Percentiles rank a stretch among this genome's conserved stretches.
Evolutionary conservation across 192 early-diverging fungal genomes (phyloP).

Genomic region (Coemansia sp.): DNA sequence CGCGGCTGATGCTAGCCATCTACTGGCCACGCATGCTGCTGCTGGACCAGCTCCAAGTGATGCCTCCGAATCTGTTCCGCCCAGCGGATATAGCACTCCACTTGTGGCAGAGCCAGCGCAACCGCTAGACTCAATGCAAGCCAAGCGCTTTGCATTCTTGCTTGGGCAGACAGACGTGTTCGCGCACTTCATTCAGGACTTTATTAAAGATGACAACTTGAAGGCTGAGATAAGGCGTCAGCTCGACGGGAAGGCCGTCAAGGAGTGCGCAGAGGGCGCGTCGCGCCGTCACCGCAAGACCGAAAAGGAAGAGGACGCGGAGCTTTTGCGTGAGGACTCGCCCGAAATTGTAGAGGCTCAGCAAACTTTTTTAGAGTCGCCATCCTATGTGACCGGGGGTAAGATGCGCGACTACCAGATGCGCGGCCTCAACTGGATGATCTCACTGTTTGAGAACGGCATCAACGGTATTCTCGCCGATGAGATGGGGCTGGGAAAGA

Average conservation of each 20-base stretch:
- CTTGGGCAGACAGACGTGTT: constrained; percentile 71
- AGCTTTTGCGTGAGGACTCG: constrained; percentile 79
- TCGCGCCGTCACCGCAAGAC: constrained; percentile 88
- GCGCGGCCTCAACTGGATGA: constrained; percentile 97
- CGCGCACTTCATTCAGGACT: constrained; percentile 64
- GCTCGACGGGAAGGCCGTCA: constrained; percentile 44
- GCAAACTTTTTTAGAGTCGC: constrained; percentile 86
- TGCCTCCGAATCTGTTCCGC: constrained; percentile 41
- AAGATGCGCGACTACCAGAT: constrained; percentile 94
- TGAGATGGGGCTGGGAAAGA: constrained; percentile 98
- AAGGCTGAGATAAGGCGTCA: constrained; percentile 52
- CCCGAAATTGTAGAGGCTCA: constrained; percentile 54
- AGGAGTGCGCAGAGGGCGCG: constrained; percentile 6
- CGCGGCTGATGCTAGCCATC: not conserved
- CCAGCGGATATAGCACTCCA: constrained; percentile 51
- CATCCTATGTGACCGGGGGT: constrained; percentile 86
- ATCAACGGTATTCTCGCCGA: constrained; percentile 99
- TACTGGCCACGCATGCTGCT: not conserved
- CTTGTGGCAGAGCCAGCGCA: constrained; percentile 24
- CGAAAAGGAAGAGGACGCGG: constrained; percentile 96
- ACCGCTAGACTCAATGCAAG: constrained; percentile 49
- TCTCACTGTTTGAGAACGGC: constrained; percentile 93
- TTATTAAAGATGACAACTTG: constrained; percentile 55
- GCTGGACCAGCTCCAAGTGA: constrained; percentile 15
- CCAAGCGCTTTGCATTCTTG: constrained; percentile 53